These are phyloP conservation scores for Casuarina glauca DNA, from an alignment of 306 rosid species.

Conservation along the genomic window DNA sequence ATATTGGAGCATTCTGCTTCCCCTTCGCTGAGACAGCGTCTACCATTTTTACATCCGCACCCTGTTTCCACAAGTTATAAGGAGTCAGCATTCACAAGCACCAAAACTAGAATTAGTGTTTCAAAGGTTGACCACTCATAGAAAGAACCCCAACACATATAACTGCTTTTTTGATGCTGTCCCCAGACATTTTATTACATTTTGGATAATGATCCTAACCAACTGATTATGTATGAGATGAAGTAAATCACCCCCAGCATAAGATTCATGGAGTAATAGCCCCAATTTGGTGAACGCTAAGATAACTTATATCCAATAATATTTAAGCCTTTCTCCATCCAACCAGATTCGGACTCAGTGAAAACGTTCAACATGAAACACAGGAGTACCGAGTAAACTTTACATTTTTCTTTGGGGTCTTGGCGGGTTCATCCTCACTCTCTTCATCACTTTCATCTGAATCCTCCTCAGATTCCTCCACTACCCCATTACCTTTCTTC, in stretches of 20 bases:
- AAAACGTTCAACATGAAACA: not conserved
- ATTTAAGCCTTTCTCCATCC: too few relatives aligned
- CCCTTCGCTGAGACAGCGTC: constrained; percentile 49
- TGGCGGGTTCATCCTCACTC: constrained; percentile 35
- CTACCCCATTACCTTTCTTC: constrained; percentile 25
- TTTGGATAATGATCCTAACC: not conserved
- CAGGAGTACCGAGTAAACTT: not conserved
- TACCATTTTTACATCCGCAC: constrained; percentile 62
- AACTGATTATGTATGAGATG: not conserved
- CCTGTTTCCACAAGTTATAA: constrained; percentile 33
- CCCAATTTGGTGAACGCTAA: not conserved
- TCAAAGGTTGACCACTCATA: not conserved
- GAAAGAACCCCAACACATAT: not conserved
- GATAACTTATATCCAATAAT: not conserved
- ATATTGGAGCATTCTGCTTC: constrained; percentile 9
- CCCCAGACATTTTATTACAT: not conserved
- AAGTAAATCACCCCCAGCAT: not conserved
- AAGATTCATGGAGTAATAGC: not conserved
- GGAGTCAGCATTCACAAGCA: not conserved
- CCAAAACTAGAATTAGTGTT: not conserved
- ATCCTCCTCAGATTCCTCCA: constrained; percentile 47
- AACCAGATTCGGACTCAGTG: not conserved
- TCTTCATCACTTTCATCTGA: constrained; percentile 23
- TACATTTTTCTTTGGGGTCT: constrained; percentile 56
- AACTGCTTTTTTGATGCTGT: not conserved